Evolutionary conservation across 2,329 filamentous ascomycete species (phyloP).

Genomic region (Fusarium cicatricum): DNA sequence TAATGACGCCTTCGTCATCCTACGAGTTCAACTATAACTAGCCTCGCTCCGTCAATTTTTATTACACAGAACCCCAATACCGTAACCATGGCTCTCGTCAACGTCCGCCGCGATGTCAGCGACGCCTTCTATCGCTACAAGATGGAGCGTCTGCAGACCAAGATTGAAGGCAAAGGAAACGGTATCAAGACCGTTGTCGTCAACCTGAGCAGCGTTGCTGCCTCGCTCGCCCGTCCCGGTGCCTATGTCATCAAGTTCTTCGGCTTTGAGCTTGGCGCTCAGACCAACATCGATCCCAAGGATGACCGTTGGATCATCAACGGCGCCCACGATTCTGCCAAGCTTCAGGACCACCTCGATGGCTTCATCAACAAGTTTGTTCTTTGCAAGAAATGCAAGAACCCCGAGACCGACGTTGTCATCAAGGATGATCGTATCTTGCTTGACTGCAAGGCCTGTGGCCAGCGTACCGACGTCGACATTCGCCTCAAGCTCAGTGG

Average conservation of each 20-base stretch:
- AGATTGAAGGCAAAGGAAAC: slow-evolving; percentile 99
- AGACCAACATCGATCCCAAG: slow-evolving; percentile 96
- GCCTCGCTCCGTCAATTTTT: slow-evolving; percentile 29
- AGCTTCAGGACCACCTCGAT: slow-evolving; percentile 97
- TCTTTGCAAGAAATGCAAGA: slow-evolving; percentile 99
- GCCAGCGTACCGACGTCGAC: slow-evolving; percentile 90
- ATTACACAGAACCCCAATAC: slow-evolving; percentile 42
- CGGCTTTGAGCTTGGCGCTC: slow-evolving; percentile 96
- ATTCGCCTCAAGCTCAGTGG: slow-evolving; percentile 93
- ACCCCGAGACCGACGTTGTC: slow-evolving; percentile 94
- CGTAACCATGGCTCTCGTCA: slow-evolving; percentile 93
- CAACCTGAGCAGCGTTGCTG: slow-evolving; percentile 93
- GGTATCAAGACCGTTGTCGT: slow-evolving; percentile 99
- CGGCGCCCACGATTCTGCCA: slow-evolving; percentile 91
- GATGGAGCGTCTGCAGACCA: slow-evolving; percentile 98
- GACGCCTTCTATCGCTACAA: slow-evolving; percentile 99
- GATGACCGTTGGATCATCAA: slow-evolving; percentile 99
- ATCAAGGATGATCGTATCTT: slow-evolving; percentile 94
- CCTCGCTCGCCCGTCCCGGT: slow-evolving; percentile 90
- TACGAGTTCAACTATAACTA: slow-evolving; percentile 28
- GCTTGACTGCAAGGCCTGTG: slow-evolving; percentile 98
- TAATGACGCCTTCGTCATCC: slow-evolving; percentile 51
- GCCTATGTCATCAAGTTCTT: slow-evolving; percentile 99
- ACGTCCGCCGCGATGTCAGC: slow-evolving; percentile 97
- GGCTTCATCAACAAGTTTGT: slow-evolving; percentile 99